Conservation (phyloP, 2,329 filamentous ascomycete species). For the Phialophora verrucosa region DNA sequence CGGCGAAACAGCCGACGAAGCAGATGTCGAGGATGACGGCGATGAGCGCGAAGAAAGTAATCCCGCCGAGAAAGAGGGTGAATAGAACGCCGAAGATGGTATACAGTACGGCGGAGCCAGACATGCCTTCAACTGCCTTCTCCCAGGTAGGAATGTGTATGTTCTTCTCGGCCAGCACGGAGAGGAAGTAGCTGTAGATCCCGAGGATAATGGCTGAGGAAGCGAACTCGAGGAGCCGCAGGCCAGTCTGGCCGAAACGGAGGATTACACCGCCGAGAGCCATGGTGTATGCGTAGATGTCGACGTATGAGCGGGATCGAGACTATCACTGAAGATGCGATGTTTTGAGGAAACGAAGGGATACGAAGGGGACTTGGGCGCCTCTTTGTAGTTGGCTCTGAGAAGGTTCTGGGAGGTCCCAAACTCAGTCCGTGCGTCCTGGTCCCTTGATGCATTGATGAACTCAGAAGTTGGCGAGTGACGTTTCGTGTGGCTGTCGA, state of each 20-base stretch:
- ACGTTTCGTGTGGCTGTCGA: conserved; percentile 10
- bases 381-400: conserved; percentile 21
- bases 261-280: conserved; percentile 66
- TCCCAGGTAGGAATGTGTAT: conserved; percentile 67
- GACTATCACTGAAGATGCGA: neutral
- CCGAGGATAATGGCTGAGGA: conserved; percentile 75
- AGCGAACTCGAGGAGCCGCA: conserved; percentile 76
- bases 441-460: conserved; percentile 12
- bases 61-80: conserved; percentile 79
- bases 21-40: conserved; percentile 76
- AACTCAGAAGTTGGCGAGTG: conserved; percentile 14
- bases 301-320: conserved; percentile 2
- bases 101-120: conserved; percentile 77
- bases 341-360: neutral
- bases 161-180: conserved; percentile 69
- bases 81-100: conserved; percentile 72
- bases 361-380: conserved; percentile 12
- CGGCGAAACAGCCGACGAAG: conserved; percentile 79
- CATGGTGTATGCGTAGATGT: conserved; percentile 54
- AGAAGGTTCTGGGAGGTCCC: neutral
- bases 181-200: conserved; percentile 84
- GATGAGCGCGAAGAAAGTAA: conserved; percentile 72
- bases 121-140: conserved; percentile 77
- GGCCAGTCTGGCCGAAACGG: conserved; percentile 70
- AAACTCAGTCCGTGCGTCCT: neutral